These are phyloP conservation scores for Plantago elongata DNA, from an alignment of 257 asterid genomes.

Conservation along the genomic window DNA sequence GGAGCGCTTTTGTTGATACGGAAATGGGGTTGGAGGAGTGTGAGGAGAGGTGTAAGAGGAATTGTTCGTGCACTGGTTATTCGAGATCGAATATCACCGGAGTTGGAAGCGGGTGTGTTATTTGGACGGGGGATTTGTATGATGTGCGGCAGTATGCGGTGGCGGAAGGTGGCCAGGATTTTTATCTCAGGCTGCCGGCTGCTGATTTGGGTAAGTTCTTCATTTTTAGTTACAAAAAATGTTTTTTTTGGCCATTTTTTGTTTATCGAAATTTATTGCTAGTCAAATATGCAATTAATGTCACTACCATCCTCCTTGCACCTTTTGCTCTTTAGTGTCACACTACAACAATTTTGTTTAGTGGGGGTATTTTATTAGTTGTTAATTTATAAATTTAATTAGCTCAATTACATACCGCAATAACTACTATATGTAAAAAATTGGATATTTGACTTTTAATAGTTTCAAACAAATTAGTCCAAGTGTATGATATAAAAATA, in stretches of 20 bases:
- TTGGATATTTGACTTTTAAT: too few relatives aligned
- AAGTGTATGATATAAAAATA: too few relatives aligned
- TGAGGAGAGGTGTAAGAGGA: slow-evolving; percentile 41
- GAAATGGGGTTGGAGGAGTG: slow-evolving; percentile 42
- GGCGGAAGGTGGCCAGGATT: slow-evolving; percentile 74
- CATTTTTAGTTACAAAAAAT: not conserved
- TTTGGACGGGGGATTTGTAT: slow-evolving; percentile 59
- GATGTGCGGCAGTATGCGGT: slow-evolving; percentile 82
- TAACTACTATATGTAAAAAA: too few relatives aligned
- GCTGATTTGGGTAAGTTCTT: slow-evolving; percentile 55
- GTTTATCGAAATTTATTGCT: not conserved
- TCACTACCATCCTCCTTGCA: too few relatives aligned
- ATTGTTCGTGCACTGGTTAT: slow-evolving; percentile 70
- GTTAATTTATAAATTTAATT: too few relatives aligned
- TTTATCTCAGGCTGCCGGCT: slow-evolving; percentile 57
- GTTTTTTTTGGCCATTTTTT: not conserved
- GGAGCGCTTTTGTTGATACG: slow-evolving; percentile 41
- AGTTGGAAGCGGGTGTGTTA: slow-evolving; percentile 66
- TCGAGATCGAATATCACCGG: slow-evolving; percentile 41
- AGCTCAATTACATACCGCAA: too few relatives aligned
- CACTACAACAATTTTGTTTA: too few relatives aligned
- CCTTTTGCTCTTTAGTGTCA: too few relatives aligned
- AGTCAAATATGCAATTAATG: too few relatives aligned
- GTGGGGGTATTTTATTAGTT: too few relatives aligned
- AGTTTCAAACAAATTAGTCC: too few relatives aligned